Base-by-base conservation (phyloP, 805 yeast genomes). In the Kodamaea restingae region DNA sequence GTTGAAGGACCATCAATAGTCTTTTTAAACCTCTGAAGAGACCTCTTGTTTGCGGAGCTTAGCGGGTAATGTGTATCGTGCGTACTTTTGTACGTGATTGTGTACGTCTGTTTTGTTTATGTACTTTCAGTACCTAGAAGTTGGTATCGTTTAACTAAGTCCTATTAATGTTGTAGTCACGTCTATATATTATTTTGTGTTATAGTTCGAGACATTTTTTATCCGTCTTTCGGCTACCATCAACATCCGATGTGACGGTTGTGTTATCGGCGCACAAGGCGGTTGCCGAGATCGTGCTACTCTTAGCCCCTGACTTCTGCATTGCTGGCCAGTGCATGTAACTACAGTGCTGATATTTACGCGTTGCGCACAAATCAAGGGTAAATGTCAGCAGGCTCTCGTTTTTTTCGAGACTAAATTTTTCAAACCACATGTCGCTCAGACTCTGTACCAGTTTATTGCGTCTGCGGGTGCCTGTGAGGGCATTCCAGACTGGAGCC, bases 1-100 rank as follows among this genome's bases (percentile, higher is more conserved):
- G 20, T 31, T 37, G 35, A 7, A 37, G 18, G 10, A 18, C 21
- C 38, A 35, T 35, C 24, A 25, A 24, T n/a, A n/a, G 27, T 25
- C 12, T 25, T 25, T 9, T 25, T 8, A 7, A 7, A n/a, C n/a
- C n/a, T n/a, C n/a, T n/a, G n/a, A n/a, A n/a, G n/a, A n/a, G n/a
- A n/a, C n/a, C n/a, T n/a, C n/a, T n/a, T n/a, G n/a, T n/a, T n/a
- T n/a, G n/a, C n/a, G n/a, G n/a, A n/a, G n/a, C n/a, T n/a, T n/a
- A n/a, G n/a, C n/a, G n/a, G n/a, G n/a, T n/a, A n/a, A n/a, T n/a
- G n/a, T n/a, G n/a, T n/a, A n/a, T n/a, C n/a, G n/a, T n/a, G n/a
- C n/a, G n/a, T n/a, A n/a, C n/a, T n/a, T n/a, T n/a, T n/a, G n/a
- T n/a, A n/a, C n/a, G n/a, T n/a, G n/a, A n/a, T n/a, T n/a, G n/a